A percentile compares a stretch with the other conserved stretches of the same genome.
Evolutionary conservation across 2,329 filamentous ascomycete species (phyloP).

Genomic region (Hymenoscyphus infarciens): DNA sequence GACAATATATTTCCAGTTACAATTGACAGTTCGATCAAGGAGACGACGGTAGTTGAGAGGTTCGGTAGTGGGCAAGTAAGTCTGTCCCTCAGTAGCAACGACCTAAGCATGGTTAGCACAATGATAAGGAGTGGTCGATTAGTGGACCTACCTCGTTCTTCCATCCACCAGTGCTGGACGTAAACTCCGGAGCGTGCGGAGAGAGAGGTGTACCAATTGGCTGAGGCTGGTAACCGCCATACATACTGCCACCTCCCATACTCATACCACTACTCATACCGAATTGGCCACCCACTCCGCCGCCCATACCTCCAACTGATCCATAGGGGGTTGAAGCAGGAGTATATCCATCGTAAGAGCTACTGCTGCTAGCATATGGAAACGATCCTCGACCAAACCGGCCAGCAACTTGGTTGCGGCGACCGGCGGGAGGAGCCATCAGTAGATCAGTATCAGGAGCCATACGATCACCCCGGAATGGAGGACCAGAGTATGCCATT

Average conservation of each 20-base stretch:
- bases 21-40: slow-evolving; percentile 91
- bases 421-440: slow-evolving; percentile 27
- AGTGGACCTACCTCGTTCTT: slow-evolving; percentile 33
- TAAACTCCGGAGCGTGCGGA: slow-evolving; percentile 72
- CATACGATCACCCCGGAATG: slow-evolving; percentile 33
- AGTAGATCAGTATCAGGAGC: slow-evolving; percentile 30
- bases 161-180: slow-evolving; percentile 44
- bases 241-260: slow-evolving; percentile 27
- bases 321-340: slow-evolving; percentile 30
- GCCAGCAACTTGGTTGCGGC: slow-evolving; percentile 27
- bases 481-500: slow-evolving; percentile 28
- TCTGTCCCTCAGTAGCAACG: slow-evolving; percentile 57
- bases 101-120: slow-evolving; percentile 39
- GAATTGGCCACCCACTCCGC: slow-evolving; percentile 24
- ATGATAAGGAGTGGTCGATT: slow-evolving; percentile 19
- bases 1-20: slow-evolving; percentile 99
- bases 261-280: slow-evolving; percentile 22
- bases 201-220: slow-evolving; percentile 64
- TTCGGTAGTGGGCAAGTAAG: slow-evolving; percentile 82
- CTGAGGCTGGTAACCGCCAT: slow-evolving; percentile 45
- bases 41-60: slow-evolving; percentile 95
- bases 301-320: slow-evolving; percentile 29
- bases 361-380: slow-evolving; percentile 35
- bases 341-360: slow-evolving; percentile 35
- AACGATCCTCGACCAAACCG: slow-evolving; percentile 30